phyloP scores from a whole-genome alignment of 2,329 filamentous ascomycete species.

The Verticillium albo-atrum region DNA sequence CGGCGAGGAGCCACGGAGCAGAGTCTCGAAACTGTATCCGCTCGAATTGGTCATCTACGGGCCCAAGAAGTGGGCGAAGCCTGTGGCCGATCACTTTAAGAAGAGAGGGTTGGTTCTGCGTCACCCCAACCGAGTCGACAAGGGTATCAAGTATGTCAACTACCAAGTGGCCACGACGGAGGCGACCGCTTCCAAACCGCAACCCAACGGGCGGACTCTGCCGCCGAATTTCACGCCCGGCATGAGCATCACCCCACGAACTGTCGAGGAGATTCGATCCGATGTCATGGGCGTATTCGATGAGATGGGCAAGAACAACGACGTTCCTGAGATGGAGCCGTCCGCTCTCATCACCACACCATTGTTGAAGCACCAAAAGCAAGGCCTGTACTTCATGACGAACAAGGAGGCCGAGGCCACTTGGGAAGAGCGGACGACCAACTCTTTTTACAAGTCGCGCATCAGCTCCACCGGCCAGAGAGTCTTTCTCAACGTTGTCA shows the following conservation, averaged over 20 bases:
- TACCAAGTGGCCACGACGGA: constrained; percentile 24
- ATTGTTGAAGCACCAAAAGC: constrained; percentile 81
- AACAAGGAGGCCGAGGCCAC: constrained; percentile 62
- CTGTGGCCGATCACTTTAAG: constrained; percentile 64
- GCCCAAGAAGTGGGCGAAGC: constrained; percentile 57
- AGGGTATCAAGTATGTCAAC: constrained; percentile 69
- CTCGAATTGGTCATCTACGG: constrained; percentile 79
- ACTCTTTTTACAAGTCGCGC: constrained; percentile 73
- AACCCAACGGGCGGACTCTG: constrained; percentile 35
- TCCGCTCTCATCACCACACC: constrained; percentile 57
- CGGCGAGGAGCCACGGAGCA: constrained; percentile 60
- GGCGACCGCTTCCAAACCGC: constrained; percentile 34
- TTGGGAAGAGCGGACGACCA: constrained; percentile 57
- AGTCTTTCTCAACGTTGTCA: constrained; percentile 81
- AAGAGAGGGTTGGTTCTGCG: constrained; percentile 63
- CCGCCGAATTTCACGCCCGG: constrained; percentile 2
- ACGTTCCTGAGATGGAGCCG: constrained; percentile 70
- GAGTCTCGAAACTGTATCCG: constrained; percentile 55
- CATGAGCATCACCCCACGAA: constrained; percentile 44
- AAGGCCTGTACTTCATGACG: constrained; percentile 83
- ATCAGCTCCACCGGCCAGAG: constrained; percentile 44
- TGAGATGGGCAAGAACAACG: constrained; percentile 69
- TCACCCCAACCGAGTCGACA: constrained; percentile 46
- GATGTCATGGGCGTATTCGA: constrained; percentile 89
- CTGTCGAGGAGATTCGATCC: constrained; percentile 78